Conservation (phyloP, 1,139 yeast species). For the Yarrowia galli region DNA sequence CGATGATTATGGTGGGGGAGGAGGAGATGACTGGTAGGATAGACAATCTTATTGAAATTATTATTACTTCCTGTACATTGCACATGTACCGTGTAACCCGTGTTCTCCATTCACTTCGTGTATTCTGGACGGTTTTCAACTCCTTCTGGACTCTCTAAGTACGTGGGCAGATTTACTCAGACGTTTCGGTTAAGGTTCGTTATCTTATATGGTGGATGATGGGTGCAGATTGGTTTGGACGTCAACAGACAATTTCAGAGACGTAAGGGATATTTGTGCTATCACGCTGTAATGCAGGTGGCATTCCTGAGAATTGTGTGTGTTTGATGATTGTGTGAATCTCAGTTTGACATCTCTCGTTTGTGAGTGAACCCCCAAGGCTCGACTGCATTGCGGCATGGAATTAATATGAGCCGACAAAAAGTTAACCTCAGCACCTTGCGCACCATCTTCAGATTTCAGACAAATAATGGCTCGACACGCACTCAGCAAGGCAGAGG, state of each 20-base stretch:
- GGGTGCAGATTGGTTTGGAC: background rate
- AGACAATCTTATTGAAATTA: background rate
- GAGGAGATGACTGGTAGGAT: conserved; percentile 29
- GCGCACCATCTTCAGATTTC: background rate
- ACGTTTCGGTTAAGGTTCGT: background rate
- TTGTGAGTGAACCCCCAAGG: too few relatives aligned
- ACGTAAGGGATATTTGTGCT: too few relatives aligned
- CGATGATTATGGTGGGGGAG: conserved; percentile 43
- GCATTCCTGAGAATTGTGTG: background rate
- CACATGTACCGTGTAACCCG: too few relatives aligned
- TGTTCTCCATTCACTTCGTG: background rate
- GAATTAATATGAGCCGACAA: background rate
- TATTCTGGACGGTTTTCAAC: too few relatives aligned
- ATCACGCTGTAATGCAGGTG: too few relatives aligned
- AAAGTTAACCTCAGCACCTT: conserved; percentile 12
- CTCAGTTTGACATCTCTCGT: too few relatives aligned
- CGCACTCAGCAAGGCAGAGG: conserved; percentile 46
- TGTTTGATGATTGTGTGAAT: too few relatives aligned
- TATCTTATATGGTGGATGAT: conserved; percentile 14
- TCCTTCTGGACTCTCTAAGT: background rate
- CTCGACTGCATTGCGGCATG: background rate
- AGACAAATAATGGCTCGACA: conserved; percentile 29
- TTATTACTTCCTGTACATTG: too few relatives aligned
- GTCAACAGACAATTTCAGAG: background rate
- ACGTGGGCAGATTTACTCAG: background rate